These are phyloP conservation scores for Pleurotus giganteus DNA, from an alignment of 768 basidiomycete species.

Conservation along the genomic window DNA sequence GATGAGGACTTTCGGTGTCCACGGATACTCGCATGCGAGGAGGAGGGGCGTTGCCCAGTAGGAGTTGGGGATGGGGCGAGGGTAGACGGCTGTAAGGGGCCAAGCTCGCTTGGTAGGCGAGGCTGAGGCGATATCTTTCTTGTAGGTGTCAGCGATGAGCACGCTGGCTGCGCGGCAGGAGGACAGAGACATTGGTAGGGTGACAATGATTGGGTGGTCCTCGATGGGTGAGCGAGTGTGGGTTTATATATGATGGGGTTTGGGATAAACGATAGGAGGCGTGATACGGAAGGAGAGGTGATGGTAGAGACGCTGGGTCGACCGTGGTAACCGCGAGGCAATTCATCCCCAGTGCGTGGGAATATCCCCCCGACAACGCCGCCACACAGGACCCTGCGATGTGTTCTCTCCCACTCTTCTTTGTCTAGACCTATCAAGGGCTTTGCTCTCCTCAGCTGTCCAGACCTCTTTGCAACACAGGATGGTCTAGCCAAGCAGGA, in stretches of 20 bases:
- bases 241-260: neutral
- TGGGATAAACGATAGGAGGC: neutral
- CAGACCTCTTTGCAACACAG: neutral
- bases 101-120: constrained; percentile 17
- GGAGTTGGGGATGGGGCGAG: constrained; percentile 76
- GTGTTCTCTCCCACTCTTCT: neutral
- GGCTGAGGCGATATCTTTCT: neutral
- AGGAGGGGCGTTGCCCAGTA: constrained; percentile 78
- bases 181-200: neutral
- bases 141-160: neutral
- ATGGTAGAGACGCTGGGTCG: too few relatives aligned
- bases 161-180: neutral
- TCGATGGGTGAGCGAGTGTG: neutral
- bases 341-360: neutral
- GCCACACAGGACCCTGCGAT: neutral
- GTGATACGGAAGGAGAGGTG: neutral
- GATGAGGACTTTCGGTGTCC: constrained; percentile 49
- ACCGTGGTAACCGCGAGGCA: neutral
- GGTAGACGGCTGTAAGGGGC: constrained; percentile 20
- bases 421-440: neutral
- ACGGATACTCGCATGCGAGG: constrained; percentile 82
- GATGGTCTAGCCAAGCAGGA: neutral
- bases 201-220: neutral
- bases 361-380: neutral
- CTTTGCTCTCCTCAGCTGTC: neutral